Evolutionary conservation across 305 asterid species (phyloP), one percentile per base, ranked within the genome.

Genomic region (Coffea humblotiana): DNA sequence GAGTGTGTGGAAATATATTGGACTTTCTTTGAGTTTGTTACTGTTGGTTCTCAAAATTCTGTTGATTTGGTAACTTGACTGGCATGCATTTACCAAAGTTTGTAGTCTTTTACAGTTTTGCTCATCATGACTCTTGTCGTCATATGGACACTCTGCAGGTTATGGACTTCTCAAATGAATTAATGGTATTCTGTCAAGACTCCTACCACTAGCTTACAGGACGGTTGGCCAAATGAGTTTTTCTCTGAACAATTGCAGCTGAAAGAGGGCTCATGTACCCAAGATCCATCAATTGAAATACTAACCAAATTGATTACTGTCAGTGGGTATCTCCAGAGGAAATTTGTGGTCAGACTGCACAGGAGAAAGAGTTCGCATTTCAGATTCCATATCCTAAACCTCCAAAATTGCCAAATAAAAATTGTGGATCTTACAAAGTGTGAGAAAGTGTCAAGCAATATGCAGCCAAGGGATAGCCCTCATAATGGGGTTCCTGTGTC

Each of bases 121-220:
- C 54, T 51, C 37, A 79, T 60, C 70, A 58, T 37, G 40, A 47
- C 68, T 75, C 43, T 49, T 25, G 47, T 0, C 32, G 25, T 29
- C 18, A 35, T 32, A 81, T 48, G 69, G 61, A 7, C 77, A 40
- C 32, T 80, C 21, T 80, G 65, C 79, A 82, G 75, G 75, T 76
- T 65, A 72, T 54, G 72, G 32, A 72, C 75, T 45, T 81, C 19
- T 80, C 49, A 64, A 80, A 72, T 70, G 82, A 75, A 75, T 72
- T 70, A 32, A 80, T 21, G 68, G 64, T 70, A 80, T 63, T 75
- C 65, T 69, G 8, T 56, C 75, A 78, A 67, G 74, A 54, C 35
- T 58, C 82, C 51, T 81, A 81, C 86, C 84, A 87, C 81, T 88
- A 82, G 83, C 67, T n/a, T 81, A 23, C 64, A 75, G 79, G 85